These are phyloP conservation scores for Globisporangium parvum DNA, from an alignment of 352 stramenopile genomes.

Conservation along the genomic window DNA sequence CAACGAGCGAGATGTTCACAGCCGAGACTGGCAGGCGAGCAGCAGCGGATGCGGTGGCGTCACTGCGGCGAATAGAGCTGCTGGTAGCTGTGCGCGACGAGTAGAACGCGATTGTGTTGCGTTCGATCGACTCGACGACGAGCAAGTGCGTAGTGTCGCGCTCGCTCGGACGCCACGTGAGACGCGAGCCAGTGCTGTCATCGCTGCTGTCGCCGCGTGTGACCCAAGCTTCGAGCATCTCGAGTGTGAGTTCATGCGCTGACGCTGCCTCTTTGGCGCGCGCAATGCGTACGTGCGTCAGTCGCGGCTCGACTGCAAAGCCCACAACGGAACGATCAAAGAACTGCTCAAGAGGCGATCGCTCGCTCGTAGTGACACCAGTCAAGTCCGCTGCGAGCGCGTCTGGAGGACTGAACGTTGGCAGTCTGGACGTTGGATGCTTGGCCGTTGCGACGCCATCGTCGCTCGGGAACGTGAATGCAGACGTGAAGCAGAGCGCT, in stretches of 20 bases:
- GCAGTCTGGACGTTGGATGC: background rate
- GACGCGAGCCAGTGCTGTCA: background rate
- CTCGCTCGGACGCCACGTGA: background rate
- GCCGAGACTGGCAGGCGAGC: background rate
- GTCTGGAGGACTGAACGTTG: background rate
- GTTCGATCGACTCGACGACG: background rate
- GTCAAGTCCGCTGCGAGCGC: background rate
- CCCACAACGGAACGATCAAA: slow-evolving; percentile 1
- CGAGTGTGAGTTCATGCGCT: background rate
- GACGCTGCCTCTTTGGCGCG: background rate
- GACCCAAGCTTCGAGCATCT: slow-evolving; percentile 9
- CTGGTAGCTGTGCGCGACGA: background rate
- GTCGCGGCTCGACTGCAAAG: background rate
- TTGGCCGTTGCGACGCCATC: background rate
- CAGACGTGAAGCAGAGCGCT: slow-evolving; percentile 29
- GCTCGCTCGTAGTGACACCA: background rate
- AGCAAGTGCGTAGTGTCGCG: background rate
- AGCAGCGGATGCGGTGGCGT: background rate
- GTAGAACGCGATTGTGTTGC: background rate
- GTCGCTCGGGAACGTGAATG: slow-evolving; percentile 19
- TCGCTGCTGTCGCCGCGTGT: background rate
- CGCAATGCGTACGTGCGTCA: slow-evolving; percentile 8
- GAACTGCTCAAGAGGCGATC: background rate
- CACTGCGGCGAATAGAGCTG: background rate
- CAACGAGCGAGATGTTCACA: slow-evolving; percentile 18